Evolutionary conservation across 768 basidiomycete genomes (phyloP).

Genomic region (Rhizopogon vesiculosus): DNA sequence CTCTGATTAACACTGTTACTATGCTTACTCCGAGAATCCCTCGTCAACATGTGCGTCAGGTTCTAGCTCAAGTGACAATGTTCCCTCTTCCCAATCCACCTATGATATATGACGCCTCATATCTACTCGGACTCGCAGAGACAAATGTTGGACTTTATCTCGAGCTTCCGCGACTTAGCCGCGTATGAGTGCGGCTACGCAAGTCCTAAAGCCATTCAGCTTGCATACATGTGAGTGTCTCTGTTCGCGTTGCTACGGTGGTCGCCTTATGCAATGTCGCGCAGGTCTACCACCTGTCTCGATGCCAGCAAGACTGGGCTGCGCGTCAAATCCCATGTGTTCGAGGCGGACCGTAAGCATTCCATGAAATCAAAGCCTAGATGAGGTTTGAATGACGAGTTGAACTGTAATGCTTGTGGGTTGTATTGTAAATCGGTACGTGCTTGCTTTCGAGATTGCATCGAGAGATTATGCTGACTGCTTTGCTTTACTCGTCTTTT

Average conservation of each 20-base stretch:
- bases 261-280: neutral
- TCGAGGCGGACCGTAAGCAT: conserved; percentile 31
- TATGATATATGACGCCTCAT: no score
- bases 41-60: no score
- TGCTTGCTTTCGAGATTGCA: no score
- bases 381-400: no score
- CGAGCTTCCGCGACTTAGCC: conserved; percentile 54
- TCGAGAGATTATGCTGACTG: no score
- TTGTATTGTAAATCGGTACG: no score
- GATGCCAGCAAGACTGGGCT: conserved; percentile 70
- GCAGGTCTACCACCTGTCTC: conserved; percentile 62
- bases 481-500: no score
- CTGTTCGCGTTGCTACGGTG: neutral
- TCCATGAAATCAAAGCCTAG: conserved; percentile 32
- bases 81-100: no score
- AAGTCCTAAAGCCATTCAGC: conserved; percentile 37
- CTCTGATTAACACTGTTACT: no score
- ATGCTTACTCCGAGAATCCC: no score
- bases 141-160: conserved; percentile 56
- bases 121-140: conserved; percentile 48
- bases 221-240: conserved; percentile 61
- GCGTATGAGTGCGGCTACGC: conserved; percentile 49
- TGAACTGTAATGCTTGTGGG: no score
- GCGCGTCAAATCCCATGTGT: conserved; percentile 39
- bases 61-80: no score